Evolutionary conservation across 306 rosid species (phyloP), one percentile per base, ranked within the genome.

Genomic region (Abrus pulchellus): DNA sequence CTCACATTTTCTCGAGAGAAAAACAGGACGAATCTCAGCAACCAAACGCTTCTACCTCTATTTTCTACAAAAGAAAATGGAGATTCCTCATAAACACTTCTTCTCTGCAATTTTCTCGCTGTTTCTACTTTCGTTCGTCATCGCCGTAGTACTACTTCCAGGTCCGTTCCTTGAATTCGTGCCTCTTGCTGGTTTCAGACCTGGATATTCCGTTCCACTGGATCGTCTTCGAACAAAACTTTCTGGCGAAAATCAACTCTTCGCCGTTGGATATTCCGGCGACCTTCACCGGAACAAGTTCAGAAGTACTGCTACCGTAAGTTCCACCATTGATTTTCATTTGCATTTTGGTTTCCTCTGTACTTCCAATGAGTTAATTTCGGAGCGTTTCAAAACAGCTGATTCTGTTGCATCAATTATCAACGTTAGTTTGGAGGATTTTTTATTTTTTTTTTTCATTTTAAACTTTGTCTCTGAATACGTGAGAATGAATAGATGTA

Each of bases 1-100:
- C 69, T 60, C 48, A 13, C 45, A 60, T 74, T 67, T 67, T 75
- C 77, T 50, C 43, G 9, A 71, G 54, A 43, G 73, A 49, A 45
- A 29, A 4, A 10, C 27, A 27, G 29, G 20, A 27, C 0, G 30
- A 44, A 6, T 57, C 45, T 29, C 57, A 41, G 9, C 14, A 12
- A 56, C 70, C 64, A 57, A 82, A 74, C 28, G 7, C 50, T 38
- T 27, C 1, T 1, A 29, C 3, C 41, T 64, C 61, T 43, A 3
- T 48, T 61, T 29, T 27, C 67, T 34, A 43, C 44, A 10, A 48
- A 9, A 7, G 10, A 32, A 72, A 27, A 83, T 83, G 86, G 65
- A 53, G 6, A 32, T 27, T 53, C 55, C 72, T 5, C 40, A 63
- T 4, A 48, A 9, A 27, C 50, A 28, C 52, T 29, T 63, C 34